Evolutionary conservation across 352 stramenopile genomes (phyloP).

Genomic region (Saprolegnia parasitica): DNA sequence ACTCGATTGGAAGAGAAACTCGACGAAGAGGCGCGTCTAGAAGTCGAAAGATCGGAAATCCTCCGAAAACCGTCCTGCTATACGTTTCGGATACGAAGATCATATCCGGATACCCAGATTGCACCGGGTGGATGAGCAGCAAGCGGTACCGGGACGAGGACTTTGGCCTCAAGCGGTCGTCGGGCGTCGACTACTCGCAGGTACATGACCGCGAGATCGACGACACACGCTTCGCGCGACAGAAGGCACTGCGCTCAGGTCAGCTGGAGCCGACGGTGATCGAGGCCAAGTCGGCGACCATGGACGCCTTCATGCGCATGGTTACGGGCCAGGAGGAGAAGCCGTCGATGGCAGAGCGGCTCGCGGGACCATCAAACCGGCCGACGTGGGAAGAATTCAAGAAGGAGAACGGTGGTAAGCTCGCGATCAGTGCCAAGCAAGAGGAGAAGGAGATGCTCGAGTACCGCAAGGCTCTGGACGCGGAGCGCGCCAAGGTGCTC

Average conservation of each 20-base stretch:
- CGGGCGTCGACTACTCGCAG: slow-evolving; percentile 78
- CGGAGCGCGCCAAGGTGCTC: slow-evolving; percentile 81
- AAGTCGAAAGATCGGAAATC: too few relatives aligned
- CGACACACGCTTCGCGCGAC: slow-evolving; percentile 75
- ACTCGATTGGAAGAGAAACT: too few relatives aligned
- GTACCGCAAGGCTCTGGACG: slow-evolving; percentile 91
- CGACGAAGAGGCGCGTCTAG: too few relatives aligned
- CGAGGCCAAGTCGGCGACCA: slow-evolving; percentile 63
- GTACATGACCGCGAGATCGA: slow-evolving; percentile 78
- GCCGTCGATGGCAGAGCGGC: slow-evolving; percentile 87
- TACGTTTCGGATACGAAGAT: background rate
- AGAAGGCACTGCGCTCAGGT: slow-evolving; percentile 48
- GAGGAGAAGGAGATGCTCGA: slow-evolving; percentile 92
- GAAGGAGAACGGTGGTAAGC: slow-evolving; percentile 93
- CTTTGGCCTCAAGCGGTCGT: slow-evolving; percentile 70
- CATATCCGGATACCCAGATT: background rate
- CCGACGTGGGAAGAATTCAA: slow-evolving; percentile 97
- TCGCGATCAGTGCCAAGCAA: slow-evolving; percentile 74
- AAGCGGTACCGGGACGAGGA: slow-evolving; percentile 35
- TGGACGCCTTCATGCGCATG: slow-evolving; percentile 93
- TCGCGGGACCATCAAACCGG: slow-evolving; percentile 87
- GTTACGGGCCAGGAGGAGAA: slow-evolving; percentile 90
- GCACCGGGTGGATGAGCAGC: slow-evolving; percentile 9
- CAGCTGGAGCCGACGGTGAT: slow-evolving; percentile 31
- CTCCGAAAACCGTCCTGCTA: too few relatives aligned